phyloP scores from a whole-genome alignment of 2,329 filamentous ascomycete genomes.

The Clathrospora elynae region DNA sequence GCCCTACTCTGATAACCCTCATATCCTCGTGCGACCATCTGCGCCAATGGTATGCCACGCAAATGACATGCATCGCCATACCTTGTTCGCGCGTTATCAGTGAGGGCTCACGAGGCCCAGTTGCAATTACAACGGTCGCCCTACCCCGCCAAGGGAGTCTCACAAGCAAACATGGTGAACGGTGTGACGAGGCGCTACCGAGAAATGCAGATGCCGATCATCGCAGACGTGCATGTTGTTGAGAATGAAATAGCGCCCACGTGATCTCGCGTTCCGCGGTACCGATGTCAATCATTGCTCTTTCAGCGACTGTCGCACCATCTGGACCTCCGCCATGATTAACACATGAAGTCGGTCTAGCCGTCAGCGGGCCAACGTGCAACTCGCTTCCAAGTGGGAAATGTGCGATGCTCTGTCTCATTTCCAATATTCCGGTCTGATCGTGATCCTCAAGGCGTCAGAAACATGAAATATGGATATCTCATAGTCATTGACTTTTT shows the following conservation, averaged over 20 bases:
- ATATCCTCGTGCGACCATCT: constrained; percentile 14
- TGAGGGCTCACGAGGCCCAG: constrained; percentile 22
- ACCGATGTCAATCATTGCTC: constrained; percentile 12
- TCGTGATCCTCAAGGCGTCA: background rate
- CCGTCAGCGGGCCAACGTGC: background rate
- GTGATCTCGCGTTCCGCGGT: constrained; percentile 17
- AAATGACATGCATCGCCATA: constrained; percentile 24
- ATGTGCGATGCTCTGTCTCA: constrained; percentile 7
- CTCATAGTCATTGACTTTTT: too few relatives aligned
- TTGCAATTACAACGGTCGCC: constrained; percentile 4
- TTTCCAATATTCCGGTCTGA: background rate
- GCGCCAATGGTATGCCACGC: constrained; percentile 19
- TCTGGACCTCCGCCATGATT: constrained; percentile 4
- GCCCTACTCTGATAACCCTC: constrained; percentile 9
- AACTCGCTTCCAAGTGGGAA: constrained; percentile 1
- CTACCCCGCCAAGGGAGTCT: constrained; percentile 11
- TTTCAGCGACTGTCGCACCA: constrained; percentile 2
- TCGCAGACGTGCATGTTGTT: constrained; percentile 1
- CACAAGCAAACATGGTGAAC: constrained; percentile 2
- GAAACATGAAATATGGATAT: background rate
- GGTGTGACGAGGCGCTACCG: constrained; percentile 8
- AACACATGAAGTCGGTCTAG: constrained; percentile 5
- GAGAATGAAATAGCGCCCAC: constrained; percentile 8
- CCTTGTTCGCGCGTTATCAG: constrained; percentile 18
- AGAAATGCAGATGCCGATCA: constrained; percentile 6